phyloP scores from a whole-genome alignment of 495 filamentous ascomycete genomes.

The Xylaria cubensis region DNA sequence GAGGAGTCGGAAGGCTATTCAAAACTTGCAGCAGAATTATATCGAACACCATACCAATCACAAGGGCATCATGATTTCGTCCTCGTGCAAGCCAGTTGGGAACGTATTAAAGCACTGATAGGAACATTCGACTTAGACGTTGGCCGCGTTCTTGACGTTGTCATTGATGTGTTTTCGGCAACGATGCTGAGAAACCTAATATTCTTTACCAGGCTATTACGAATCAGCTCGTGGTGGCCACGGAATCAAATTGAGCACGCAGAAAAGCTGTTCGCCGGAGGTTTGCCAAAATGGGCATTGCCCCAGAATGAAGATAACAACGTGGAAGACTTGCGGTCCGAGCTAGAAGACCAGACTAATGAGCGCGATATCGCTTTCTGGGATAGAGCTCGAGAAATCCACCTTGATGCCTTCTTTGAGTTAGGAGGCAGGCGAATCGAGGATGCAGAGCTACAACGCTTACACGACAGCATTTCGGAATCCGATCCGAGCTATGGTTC shows the following conservation, averaged over 20 bases:
- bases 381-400: conserved; percentile 74
- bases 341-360: conserved; percentile 56
- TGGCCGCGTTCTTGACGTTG: conserved; percentile 91
- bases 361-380: conserved; percentile 81
- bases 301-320: conserved; percentile 74
- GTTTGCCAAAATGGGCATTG: conserved; percentile 81
- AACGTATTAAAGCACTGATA: conserved; percentile 87
- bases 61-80: conserved; percentile 41
- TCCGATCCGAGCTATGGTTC: conserved; percentile 42
- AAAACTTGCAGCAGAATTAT: conserved; percentile 87
- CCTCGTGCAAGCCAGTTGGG: conserved; percentile 47
- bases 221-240: conserved; percentile 97
- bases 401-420: conserved; percentile 87
- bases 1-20: conserved; percentile 96
- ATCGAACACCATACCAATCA: conserved; percentile 70
- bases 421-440: conserved; percentile 67
- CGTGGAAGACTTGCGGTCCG: conserved; percentile 37
- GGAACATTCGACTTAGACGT: conserved; percentile 94
- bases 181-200: conserved; percentile 82
- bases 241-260: conserved; percentile 56
- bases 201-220: conserved; percentile 91
- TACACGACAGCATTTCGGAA: conserved; percentile 51
- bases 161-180: conserved; percentile 85
- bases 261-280: conserved; percentile 49
- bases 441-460: conserved; percentile 53